Conservation (phyloP, 148 eudicot genomes). For the Dysphania ambrosioides region DNA sequence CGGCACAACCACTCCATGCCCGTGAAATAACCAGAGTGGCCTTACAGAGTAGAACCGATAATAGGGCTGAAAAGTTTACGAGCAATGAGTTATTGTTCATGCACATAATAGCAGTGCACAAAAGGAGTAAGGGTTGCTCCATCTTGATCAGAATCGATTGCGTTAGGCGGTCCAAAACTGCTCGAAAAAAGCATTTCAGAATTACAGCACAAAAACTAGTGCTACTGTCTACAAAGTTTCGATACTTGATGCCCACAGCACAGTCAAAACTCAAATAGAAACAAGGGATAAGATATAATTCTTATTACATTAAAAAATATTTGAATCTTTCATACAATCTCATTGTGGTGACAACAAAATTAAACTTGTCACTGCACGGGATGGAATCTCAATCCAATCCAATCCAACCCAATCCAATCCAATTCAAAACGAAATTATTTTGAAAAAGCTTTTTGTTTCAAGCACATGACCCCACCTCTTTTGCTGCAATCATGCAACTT, state of each 20-base stretch:
- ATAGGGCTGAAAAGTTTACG: no score
- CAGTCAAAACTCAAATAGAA: background rate
- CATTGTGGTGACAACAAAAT: conserved; percentile 1
- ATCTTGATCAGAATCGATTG: background rate
- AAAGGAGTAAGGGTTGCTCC: background rate
- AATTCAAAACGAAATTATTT: no score
- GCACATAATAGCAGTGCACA: background rate
- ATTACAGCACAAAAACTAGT: background rate
- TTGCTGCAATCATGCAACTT: conserved; percentile 7
- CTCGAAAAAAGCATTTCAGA: no score
- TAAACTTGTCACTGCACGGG: no score
- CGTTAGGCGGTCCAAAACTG: no score
- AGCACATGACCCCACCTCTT: background rate
- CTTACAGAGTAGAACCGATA: no score
- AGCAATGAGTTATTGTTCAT: no score
- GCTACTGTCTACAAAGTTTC: no score
- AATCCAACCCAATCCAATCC: no score
- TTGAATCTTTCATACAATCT: conserved; percentile 2
- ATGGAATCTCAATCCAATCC: no score
- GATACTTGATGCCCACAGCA: background rate
- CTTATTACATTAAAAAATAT: background rate
- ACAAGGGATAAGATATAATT: background rate
- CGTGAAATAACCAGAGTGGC: no score
- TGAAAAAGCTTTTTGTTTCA: background rate
- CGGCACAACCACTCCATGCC: no score